Evolutionary conservation across 2,329 filamentous ascomycete genomes (phyloP), one percentile per base, ranked within the genome.

Genomic region (Furcasterigmium sp.): DNA sequence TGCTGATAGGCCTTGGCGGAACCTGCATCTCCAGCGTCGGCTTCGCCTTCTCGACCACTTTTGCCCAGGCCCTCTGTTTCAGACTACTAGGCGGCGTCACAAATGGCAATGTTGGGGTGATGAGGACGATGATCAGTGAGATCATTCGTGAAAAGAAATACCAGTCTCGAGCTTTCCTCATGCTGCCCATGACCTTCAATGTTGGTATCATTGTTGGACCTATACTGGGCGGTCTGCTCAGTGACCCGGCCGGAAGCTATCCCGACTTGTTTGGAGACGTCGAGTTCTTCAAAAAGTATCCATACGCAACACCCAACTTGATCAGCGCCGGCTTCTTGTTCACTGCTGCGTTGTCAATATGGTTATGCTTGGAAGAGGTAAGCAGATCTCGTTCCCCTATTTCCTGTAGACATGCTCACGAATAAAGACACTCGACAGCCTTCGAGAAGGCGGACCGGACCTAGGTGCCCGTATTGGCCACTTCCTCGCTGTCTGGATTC

Each of bases 1-100:
- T 95, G 15, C 65, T 94, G 42, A 80, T 94, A 42, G 89, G 90
- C 0, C 64, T 95, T 21, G 55, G 80, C 3, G 89, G 89, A 0
- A 89, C 75, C 8, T 47, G 48, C 14, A 58, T 87, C 10, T 83
- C 82, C 5, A 82, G 78, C 49, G 53, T 90, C 14, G 85, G 85
- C 0, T 87, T 88, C 55, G 85, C 84, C 0, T 89, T 90, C 56
- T 80, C 82, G 4, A 75, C 68, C 21, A 82, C 70, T 4, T 88
- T 89, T 55, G 68, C 65, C 13, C 67, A 72, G 57, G 84, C 84
- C 0, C 74, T 84, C 1, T 70, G 80, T 37, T 90, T 85, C 67
- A 69, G 86, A 6, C 74, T 71, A 10, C 56, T 86, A 28, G 85
- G 84, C 1, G 86, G 86, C 20, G 67, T 61, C 4, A 60, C 73